Conservation (phyloP, 306 rosid genomes). For the Chamaecrista fasciculata region DNA sequence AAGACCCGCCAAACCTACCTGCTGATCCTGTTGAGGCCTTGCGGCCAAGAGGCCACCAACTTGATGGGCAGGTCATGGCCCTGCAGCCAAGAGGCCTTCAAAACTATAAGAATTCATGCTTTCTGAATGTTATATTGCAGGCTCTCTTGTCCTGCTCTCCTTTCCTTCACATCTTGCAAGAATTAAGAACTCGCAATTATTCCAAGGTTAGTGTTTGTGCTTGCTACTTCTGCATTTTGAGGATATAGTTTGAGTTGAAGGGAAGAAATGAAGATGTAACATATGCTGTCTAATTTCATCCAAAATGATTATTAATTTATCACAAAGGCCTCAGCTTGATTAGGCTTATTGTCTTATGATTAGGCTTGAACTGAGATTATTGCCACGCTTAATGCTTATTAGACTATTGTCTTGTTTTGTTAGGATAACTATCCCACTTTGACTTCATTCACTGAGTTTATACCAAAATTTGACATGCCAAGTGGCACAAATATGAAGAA, state of each 20-base stretch:
- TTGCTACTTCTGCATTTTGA: neutral
- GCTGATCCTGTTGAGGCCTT: too few species aligned
- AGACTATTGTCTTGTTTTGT: neutral
- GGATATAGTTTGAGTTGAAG: too few species aligned
- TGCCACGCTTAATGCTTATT: slow-evolving; percentile 2
- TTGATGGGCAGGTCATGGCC: slow-evolving; percentile 37
- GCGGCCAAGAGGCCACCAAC: too few species aligned
- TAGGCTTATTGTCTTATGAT: neutral
- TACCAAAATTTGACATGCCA: slow-evolving; percentile 66
- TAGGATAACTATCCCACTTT: slow-evolving; percentile 76
- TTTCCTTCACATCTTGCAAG: slow-evolving; percentile 67
- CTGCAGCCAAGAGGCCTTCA: slow-evolving; percentile 73
- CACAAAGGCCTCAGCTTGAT: neutral
- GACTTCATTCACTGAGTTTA: slow-evolving; percentile 64
- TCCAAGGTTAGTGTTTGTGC: slow-evolving; percentile 56
- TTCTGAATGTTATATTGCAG: slow-evolving; percentile 82
- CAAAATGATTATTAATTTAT: neutral
- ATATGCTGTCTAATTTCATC: too few species aligned
- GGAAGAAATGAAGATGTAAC: slow-evolving; percentile 3
- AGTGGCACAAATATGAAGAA: slow-evolving; percentile 40
- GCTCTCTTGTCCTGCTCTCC: slow-evolving; percentile 84
- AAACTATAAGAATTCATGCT: slow-evolving; percentile 81
- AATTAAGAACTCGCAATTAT: slow-evolving; percentile 51
- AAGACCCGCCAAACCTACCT: too few species aligned
- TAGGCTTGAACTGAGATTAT: slow-evolving; percentile 14